Percentiles rank a stretch among this genome's conserved stretches.
Evolutionary conservation across 345 rosid species (phyloP).

Genomic region (Gossypium arboreum): DNA sequence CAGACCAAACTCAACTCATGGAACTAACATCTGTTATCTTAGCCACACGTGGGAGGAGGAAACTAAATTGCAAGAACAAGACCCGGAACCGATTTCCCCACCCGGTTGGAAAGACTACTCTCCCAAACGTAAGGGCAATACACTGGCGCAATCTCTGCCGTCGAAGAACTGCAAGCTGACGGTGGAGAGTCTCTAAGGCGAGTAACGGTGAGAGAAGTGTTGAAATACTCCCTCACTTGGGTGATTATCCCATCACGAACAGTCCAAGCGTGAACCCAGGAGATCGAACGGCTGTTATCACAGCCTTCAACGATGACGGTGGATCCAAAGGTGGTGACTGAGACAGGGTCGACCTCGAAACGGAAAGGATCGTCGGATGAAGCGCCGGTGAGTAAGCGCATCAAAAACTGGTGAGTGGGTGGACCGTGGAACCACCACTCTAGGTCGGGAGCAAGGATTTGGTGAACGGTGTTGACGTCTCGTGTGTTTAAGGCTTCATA

Average conservation of each 20-base stretch:
- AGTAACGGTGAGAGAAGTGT: slow-evolving; percentile 89
- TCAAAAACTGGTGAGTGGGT: slow-evolving; percentile 93
- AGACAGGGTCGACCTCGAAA: slow-evolving; percentile 51
- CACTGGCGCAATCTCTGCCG: slow-evolving; percentile 39
- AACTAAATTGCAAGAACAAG: slow-evolving; percentile 67
- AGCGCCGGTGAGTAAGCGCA: slow-evolving; percentile 87
- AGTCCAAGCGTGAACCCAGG: slow-evolving; percentile 99
- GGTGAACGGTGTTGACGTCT: slow-evolving; percentile 72
- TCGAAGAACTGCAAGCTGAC: background rate
- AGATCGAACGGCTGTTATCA: slow-evolving; percentile 45
- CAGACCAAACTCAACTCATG: no score
- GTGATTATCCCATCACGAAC: slow-evolving; percentile 87
- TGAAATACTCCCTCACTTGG: slow-evolving; percentile 89
- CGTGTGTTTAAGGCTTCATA: slow-evolving; percentile 78
- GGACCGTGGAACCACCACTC: slow-evolving; percentile 99
- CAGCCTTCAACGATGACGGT: slow-evolving; percentile 85
- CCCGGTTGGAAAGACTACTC: slow-evolving; percentile 58
- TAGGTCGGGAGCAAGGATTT: slow-evolving; percentile 76
- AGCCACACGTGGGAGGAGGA: no score
- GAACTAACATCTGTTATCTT: no score
- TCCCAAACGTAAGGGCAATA: slow-evolving; percentile 82
- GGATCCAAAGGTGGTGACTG: slow-evolving; percentile 53
- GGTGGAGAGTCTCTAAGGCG: slow-evolving; percentile 43
- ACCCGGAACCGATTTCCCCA: slow-evolving; percentile 90
- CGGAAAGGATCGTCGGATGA: slow-evolving; percentile 18